Evolutionary conservation across 768 basidiomycete species (phyloP).

Genomic region (Podaxis rugospora): DNA sequence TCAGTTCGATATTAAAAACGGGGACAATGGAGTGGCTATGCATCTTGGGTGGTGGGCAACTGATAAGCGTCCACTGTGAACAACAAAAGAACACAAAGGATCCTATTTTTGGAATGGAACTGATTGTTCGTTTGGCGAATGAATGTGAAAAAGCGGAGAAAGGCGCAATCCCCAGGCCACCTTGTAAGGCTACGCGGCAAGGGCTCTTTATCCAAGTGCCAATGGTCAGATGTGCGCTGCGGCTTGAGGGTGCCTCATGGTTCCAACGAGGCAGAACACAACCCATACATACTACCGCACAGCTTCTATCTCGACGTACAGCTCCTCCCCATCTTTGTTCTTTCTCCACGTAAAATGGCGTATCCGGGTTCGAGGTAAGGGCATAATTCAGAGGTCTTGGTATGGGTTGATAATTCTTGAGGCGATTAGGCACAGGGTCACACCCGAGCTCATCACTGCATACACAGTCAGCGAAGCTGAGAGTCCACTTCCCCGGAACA

Average conservation of each 20-base stretch:
- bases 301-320: background rate
- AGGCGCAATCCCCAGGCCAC: too few species aligned
- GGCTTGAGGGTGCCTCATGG: background rate
- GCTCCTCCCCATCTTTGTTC: background rate
- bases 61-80: background rate
- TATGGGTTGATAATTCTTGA: background rate
- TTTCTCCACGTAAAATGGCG: background rate
- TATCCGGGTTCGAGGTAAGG: conserved; percentile 1
- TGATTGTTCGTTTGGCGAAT: background rate
- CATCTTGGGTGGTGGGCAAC: background rate
- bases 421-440: background rate
- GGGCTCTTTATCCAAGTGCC: too few species aligned
- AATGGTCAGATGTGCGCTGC: background rate
- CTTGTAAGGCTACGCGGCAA: too few species aligned
- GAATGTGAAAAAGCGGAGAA: too few species aligned
- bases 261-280: background rate
- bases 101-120: background rate
- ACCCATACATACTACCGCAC: background rate
- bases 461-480: conserved; percentile 10
- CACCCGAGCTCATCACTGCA: background rate
- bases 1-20: background rate
- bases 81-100: background rate
- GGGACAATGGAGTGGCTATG: background rate
- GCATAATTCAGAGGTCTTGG: too few species aligned
- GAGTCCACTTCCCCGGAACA: conserved; percentile 1